These are phyloP conservation scores for Trametes meyenii DNA, from an alignment of 768 basidiomycete genomes.

Conservation along the genomic window DNA sequence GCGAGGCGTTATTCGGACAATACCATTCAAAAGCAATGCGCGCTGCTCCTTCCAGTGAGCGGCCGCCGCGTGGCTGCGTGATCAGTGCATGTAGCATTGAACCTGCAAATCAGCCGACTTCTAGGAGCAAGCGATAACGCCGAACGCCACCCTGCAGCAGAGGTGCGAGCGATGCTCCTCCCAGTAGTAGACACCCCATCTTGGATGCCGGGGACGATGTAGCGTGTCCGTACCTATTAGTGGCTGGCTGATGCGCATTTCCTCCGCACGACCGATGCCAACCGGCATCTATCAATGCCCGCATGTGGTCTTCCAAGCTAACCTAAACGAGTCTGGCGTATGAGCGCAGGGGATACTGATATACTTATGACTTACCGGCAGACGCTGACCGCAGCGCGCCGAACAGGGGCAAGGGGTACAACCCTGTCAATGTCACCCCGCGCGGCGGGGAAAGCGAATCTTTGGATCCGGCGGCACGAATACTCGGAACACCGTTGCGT, in stretches of 20 bases:
- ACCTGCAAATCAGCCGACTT: too few relatives aligned
- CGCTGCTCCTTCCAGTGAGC: too few relatives aligned
- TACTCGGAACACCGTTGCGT: neutral
- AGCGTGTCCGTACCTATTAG: slow-evolving; percentile 1
- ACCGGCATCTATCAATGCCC: slow-evolving; percentile 15
- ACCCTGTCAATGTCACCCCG: neutral
- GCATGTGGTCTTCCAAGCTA: slow-evolving; percentile 5
- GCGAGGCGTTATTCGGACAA: neutral
- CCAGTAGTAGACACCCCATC: neutral
- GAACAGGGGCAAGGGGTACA: neutral
- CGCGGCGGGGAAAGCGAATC: neutral
- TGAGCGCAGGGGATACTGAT: neutral
- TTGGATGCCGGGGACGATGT: neutral
- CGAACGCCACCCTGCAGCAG: neutral
- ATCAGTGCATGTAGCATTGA: too few relatives aligned
- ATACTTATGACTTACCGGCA: neutral
- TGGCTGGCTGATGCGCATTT: slow-evolving; percentile 9
- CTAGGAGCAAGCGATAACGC: too few relatives aligned
- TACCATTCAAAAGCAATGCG: too few relatives aligned
- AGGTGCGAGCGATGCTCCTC: too few relatives aligned
- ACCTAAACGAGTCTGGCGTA: neutral
- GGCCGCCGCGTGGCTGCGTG: too few relatives aligned
- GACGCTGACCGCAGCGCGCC: neutral
- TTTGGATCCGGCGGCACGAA: neutral
- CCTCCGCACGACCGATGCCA: slow-evolving; percentile 3